phyloP scores from a whole-genome alignment of 2,329 filamentous ascomycete genomes.

The Torrubiella hemipterigena region DNA sequence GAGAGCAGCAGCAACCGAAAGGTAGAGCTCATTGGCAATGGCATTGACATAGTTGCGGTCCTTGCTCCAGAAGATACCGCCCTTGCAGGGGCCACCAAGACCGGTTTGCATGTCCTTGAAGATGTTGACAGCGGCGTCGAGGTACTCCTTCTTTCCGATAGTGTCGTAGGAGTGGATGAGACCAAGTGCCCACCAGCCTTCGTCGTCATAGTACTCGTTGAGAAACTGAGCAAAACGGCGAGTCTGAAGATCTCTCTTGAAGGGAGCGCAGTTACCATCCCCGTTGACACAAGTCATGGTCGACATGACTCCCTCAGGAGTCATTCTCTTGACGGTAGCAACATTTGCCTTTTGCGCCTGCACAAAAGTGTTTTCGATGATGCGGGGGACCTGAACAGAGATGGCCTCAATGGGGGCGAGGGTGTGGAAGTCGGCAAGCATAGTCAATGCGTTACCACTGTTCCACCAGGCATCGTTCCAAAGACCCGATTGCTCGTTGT shows the following conservation, averaged over 20 bases:
- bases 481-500: constrained; percentile 45
- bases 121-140: constrained; percentile 38
- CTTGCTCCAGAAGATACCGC: constrained; percentile 47
- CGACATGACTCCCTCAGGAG: constrained; percentile 20
- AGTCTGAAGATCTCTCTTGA: constrained; percentile 17
- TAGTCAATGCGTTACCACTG: constrained; percentile 53
- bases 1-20: constrained; percentile 39
- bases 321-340: constrained; percentile 25
- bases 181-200: constrained; percentile 52
- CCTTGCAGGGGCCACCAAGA: constrained; percentile 33
- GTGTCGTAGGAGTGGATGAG: constrained; percentile 46
- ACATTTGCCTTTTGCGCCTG: constrained; percentile 28
- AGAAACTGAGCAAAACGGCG: constrained; percentile 28
- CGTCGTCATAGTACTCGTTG: constrained; percentile 46
- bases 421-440: constrained; percentile 41
- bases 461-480: constrained; percentile 66
- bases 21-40: constrained; percentile 46
- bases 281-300: constrained; percentile 24
- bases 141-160: constrained; percentile 37
- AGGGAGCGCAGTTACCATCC: constrained; percentile 3
- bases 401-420: constrained; percentile 21
- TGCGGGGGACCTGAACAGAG: constrained; percentile 23
- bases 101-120: constrained; percentile 45
- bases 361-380: constrained; percentile 32
- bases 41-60: constrained; percentile 37